phyloP scores from a whole-genome alignment of 2,329 filamentous ascomycete species.

The Ploettnerulaceae sp. region DNA sequence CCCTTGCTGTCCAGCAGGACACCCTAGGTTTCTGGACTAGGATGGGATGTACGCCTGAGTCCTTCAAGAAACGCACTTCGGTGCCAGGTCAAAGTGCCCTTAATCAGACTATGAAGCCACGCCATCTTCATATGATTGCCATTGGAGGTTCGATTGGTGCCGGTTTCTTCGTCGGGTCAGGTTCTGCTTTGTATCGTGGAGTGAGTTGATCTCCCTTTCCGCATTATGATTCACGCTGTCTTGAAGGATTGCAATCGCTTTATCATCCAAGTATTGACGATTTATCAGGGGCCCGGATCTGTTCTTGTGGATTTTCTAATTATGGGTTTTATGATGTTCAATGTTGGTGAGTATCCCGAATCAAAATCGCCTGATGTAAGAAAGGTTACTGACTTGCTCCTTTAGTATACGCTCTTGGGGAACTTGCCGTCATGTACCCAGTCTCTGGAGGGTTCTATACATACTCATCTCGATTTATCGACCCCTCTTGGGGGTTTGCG shows the following conservation, averaged over 20 bases:
- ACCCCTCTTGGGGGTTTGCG: conserved; percentile 89
- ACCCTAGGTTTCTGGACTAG: conserved; percentile 36
- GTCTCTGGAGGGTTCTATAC: conserved; percentile 87
- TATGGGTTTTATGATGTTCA: conserved; percentile 79
- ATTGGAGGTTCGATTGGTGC: conserved; percentile 89
- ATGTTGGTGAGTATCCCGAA: conserved; percentile 16
- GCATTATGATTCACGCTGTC: background rate
- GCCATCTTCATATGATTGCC: conserved; percentile 94
- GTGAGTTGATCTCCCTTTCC: conserved; percentile 12
- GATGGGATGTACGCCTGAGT: conserved; percentile 37
- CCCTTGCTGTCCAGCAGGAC: conserved; percentile 20
- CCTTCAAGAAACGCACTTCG: conserved; percentile 35
- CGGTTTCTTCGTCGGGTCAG: conserved; percentile 81
- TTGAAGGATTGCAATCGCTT: background rate
- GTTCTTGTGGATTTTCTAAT: conserved; percentile 70
- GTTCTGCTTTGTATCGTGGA: conserved; percentile 63
- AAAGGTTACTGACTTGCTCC: conserved; percentile 39
- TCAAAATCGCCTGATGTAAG: background rate
- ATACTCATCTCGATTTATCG: conserved; percentile 87
- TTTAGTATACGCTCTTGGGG: conserved; percentile 83
- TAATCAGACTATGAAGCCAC: conserved; percentile 69
- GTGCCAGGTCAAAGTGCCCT: conserved; percentile 45
- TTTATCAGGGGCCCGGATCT: conserved; percentile 59
- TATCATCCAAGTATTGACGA: conserved; percentile 1
- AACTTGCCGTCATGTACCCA: conserved; percentile 84